A percentile compares a stretch with the other conserved stretches of the same genome.
phyloP scores from a whole-genome alignment of 768 basidiomycete species.

The Inosperma sp. region DNA sequence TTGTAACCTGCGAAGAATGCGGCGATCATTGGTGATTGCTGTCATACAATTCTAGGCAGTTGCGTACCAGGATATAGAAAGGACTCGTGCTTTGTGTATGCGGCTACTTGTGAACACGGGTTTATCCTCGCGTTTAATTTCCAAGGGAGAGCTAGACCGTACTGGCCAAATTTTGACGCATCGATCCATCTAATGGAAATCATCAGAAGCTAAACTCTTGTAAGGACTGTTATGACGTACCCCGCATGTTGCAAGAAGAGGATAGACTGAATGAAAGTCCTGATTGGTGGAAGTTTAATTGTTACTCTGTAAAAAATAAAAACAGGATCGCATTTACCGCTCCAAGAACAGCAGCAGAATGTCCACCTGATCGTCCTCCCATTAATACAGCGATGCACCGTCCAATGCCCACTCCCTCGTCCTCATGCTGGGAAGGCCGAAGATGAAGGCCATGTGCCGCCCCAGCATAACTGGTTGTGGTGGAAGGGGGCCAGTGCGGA shows the following conservation, averaged over 20 bases:
- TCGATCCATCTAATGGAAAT: constrained; percentile 54
- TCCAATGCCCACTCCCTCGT: constrained; percentile 59
- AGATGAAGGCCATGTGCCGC: constrained; percentile 65
- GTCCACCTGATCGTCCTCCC: constrained; percentile 71
- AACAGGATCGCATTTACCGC: constrained; percentile 41
- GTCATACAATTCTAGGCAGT: not conserved
- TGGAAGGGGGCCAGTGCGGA: constrained; percentile 54
- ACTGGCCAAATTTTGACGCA: constrained; percentile 73
- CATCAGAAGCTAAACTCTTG: constrained; percentile 3
- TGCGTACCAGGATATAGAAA: constrained; percentile 59
- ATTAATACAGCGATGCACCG: constrained; percentile 61
- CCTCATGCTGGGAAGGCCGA: constrained; percentile 51
- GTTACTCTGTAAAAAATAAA: not conserved
- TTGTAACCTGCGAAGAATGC: constrained; percentile 42
- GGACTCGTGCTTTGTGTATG: constrained; percentile 61
- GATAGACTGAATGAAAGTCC: constrained; percentile 64
- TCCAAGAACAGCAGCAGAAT: constrained; percentile 60
- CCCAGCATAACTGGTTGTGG: constrained; percentile 50
- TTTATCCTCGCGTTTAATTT: constrained; percentile 61
- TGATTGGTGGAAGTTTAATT: constrained; percentile 24
- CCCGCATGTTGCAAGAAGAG: constrained; percentile 73
- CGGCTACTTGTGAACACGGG: constrained; percentile 66
- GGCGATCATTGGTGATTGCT: not conserved
- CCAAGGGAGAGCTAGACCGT: constrained; percentile 33
- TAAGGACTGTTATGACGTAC: constrained; percentile 37